Percentiles rank a stretch among this genome's conserved stretches.
Evolutionary conservation across 257 asterid species (phyloP).

Genomic region (Solanum tarijense): DNA sequence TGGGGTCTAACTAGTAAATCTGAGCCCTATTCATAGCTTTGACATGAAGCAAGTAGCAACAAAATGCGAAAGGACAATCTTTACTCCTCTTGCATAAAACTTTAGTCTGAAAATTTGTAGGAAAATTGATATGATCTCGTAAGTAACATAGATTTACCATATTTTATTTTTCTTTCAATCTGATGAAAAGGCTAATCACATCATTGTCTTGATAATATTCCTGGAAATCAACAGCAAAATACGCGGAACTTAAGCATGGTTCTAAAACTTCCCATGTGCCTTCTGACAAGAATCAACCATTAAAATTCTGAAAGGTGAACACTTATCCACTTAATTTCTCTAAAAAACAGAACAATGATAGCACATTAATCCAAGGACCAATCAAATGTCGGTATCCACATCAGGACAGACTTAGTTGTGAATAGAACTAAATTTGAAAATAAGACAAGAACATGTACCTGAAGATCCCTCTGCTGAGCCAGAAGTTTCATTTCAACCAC

Average conservation of each 20-base stretch:
- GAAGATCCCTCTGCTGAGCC: constrained; percentile 47
- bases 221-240: background rate
- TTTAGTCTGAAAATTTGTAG: background rate
- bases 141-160: background rate
- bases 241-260: background rate
- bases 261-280: background rate
- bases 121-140: background rate
- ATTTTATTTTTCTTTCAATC: background rate
- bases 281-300: background rate
- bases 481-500: constrained; percentile 56
- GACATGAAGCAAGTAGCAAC: background rate
- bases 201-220: background rate
- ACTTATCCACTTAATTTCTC: background rate
- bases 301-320: background rate
- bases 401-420: background rate
- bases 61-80: background rate
- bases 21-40: background rate
- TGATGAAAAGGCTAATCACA: background rate
- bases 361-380: background rate
- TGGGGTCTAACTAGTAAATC: background rate
- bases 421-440: background rate
- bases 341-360: background rate
- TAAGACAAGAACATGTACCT: constrained; percentile 30
- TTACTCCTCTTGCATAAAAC: background rate
- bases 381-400: background rate